Evolutionary conservation across 1,139 yeast genomes (phyloP).

Genomic region (Scheffersomyces lignicola): DNA sequence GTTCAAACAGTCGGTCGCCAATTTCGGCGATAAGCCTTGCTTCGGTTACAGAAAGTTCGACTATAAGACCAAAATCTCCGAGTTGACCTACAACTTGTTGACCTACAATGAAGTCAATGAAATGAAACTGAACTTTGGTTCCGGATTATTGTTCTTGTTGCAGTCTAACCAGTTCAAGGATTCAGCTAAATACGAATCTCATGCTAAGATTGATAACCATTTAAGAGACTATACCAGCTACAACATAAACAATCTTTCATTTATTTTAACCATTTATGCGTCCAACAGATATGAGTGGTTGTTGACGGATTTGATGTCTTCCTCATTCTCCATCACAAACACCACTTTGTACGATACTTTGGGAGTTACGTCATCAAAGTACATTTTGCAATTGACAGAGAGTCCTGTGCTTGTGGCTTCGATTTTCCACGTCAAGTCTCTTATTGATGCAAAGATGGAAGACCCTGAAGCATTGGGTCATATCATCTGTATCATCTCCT

Average conservation of each 20-base stretch:
- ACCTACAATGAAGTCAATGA: conserved; percentile 23
- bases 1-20: conserved; percentile 22
- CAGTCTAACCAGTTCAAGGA: conserved; percentile 29
- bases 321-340: conserved; percentile 34
- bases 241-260: conserved; percentile 26
- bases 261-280: conserved; percentile 34
- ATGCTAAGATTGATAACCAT: conserved; percentile 30
- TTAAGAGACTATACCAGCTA: conserved; percentile 18
- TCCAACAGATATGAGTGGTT: conserved; percentile 42
- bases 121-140: conserved; percentile 26
- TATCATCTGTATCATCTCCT: conserved; percentile 31
- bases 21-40: conserved; percentile 24
- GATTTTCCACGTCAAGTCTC: conserved; percentile 25
- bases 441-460: conserved; percentile 27
- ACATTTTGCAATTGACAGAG: conserved; percentile 33
- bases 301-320: conserved; percentile 37
- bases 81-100: conserved; percentile 17
- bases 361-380: conserved; percentile 35
- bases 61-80: conserved; percentile 24
- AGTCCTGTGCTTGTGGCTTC: conserved; percentile 39
- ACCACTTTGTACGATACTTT: conserved; percentile 44
- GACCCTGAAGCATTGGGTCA: conserved; percentile 25
- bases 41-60: conserved; percentile 33
- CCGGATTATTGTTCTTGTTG: conserved; percentile 34
- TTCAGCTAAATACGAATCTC: conserved; percentile 18